A percentile compares a stretch with the other conserved stretches of the same genome.
These are phyloP conservation scores for Solanum boliviense DNA, from an alignment of 257 asterid genomes.

Conservation along the genomic window DNA sequence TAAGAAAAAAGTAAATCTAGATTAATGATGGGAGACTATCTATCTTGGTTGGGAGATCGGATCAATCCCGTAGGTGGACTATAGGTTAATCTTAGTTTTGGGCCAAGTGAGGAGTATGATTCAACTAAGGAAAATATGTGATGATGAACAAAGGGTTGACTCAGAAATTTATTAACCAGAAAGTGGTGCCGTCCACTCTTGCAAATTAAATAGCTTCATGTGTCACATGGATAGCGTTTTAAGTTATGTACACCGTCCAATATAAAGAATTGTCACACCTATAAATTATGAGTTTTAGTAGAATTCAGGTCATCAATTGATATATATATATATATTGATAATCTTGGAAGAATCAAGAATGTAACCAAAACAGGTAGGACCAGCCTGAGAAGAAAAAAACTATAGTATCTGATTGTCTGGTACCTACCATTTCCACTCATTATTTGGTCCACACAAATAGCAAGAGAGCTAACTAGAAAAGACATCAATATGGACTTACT, in stretches of 20 bases:
- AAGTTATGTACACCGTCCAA: background rate
- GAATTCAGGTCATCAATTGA: background rate
- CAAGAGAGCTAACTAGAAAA: background rate
- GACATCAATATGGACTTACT: background rate
- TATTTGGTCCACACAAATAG: background rate
- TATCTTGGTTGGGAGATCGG: background rate
- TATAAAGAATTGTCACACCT: background rate
- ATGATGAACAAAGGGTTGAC: background rate
- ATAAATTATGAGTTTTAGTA: background rate
- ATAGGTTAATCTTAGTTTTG: background rate
- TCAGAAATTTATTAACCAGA: background rate
- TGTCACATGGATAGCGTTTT: background rate
- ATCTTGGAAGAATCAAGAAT: background rate
- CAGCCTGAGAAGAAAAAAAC: background rate
- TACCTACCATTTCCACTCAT: background rate
- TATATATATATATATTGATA: background rate
- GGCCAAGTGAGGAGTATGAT: background rate
- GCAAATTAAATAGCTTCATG: background rate
- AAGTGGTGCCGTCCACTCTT: background rate
- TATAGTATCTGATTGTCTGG: background rate
- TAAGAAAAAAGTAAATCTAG: background rate
- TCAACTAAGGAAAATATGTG: background rate
- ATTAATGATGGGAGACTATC: background rate
- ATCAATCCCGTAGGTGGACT: background rate
- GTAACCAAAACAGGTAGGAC: slow-evolving; percentile 21